Evolutionary conservation across 78 protist genomes (phyloP).

Genomic region (Dictyostelium citrinum): DNA sequence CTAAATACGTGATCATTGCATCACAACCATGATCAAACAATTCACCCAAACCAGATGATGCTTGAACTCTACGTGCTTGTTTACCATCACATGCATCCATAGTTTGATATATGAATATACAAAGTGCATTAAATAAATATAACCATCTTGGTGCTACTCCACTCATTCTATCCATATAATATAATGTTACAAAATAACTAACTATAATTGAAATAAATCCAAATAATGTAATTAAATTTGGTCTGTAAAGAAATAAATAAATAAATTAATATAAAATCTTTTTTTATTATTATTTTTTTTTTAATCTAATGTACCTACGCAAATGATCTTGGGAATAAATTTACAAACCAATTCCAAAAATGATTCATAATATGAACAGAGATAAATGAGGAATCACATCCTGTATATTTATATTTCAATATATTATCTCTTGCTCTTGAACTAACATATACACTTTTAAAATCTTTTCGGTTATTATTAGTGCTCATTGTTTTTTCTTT

Average conservation of each 20-base stretch:
- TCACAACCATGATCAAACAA: constrained; percentile 85
- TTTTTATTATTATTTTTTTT: too few relatives aligned
- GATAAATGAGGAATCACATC: constrained; percentile 62
- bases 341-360: constrained; percentile 64
- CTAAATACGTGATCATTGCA: constrained; percentile 58
- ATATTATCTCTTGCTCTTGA: constrained; percentile 38
- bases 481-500: neutral
- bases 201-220: constrained; percentile 60
- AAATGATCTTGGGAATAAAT: constrained; percentile 48
- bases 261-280: neutral
- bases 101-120: constrained; percentile 75
- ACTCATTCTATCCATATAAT: constrained; percentile 30
- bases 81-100: constrained; percentile 82
- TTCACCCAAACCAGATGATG: constrained; percentile 77
- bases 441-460: constrained; percentile 32
- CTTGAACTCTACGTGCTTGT: constrained; percentile 76
- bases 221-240: constrained; percentile 47
- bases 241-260: neutral
- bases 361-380: constrained; percentile 43
- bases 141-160: constrained; percentile 65
- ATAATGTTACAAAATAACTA: constrained; percentile 46
- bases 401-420: constrained; percentile 54
- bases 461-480: neutral
- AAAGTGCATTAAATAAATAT: constrained; percentile 24
- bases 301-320: constrained; percentile 39